Evolutionary conservation across 2,329 filamentous ascomycete genomes (phyloP), one percentile per base, ranked within the genome.

Genomic region (Botrytis paeoniae): DNA sequence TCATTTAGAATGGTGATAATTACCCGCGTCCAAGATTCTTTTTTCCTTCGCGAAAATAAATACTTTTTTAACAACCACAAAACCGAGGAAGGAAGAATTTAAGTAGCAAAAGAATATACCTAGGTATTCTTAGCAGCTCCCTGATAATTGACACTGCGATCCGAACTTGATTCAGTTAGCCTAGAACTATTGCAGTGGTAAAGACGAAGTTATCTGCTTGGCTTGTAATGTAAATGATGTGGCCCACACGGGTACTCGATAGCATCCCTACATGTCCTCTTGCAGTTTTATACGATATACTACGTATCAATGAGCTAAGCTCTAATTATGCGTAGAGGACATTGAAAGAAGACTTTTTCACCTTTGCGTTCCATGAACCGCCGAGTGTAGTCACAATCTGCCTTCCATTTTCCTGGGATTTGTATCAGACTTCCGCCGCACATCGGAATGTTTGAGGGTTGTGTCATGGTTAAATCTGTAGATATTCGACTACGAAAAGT

Each of bases 401-500:
- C n/a, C 14, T 29, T 18, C 51, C 51, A 29, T 54, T 54, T 18
- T 6, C 51, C 8, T 18, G n/a, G 51, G 18, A 29, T n/a, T 16
- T 29, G n/a, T 29, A 18, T 29, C 51, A 54, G n/a, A 29, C 1
- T 54, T 9, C 6, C 6, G 51, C 25, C 14, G 51, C 9, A 29
- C 3, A 29, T 18, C 14, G 5, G n/a, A 1, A n/a, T 29, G n/a
- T 54, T 54, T 54, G n/a, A 54, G n/a, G 14, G 14, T 7, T 18
- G 25, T 54, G 6, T 29, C 25, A 18, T 29, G 16, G n/a, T 16
- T 18, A 18, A 54, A 8, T 10, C 18, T 18, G 14, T n/a, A 3
- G 0, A 8, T 16, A 4, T 7, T 29, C 3, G 14, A 29, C 3
- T 3, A 54, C 29, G 51, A 1, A 29, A 2, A 9, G 12, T 54